Evolutionary conservation across 2,329 filamentous ascomycete species (phyloP), one percentile per base, ranked within the genome.

Genomic region (Ampelomyces quisqualis): DNA sequence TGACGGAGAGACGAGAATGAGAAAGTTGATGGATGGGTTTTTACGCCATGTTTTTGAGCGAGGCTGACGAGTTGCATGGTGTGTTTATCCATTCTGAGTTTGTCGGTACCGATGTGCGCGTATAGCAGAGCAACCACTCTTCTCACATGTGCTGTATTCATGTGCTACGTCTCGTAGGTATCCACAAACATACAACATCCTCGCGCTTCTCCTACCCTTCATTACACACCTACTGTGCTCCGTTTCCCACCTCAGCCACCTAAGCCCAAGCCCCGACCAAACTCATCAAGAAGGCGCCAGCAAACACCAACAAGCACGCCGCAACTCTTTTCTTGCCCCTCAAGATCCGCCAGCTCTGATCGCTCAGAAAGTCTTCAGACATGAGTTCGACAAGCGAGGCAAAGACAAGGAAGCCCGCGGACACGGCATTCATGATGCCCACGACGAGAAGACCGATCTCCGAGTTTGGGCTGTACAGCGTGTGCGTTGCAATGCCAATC

Each of bases 401-500:
- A 62, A 91, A 94, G 3, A 94, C 73, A 19, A 95, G 69, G 35
- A 95, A 73, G 0, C 89, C 89, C 35, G 85, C 84, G 7, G 85
- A 90, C 36, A 94, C 85, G 26, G 87, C 88, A 58, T 95, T 94
- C 77, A 91, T 93, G 61, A 90, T 81, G 6, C 89, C 89, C 5
- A 94, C 88, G 71, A 91, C 85, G 18, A 94, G 71, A 33, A 94
- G 70, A 0, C 89, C 88, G 0, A 82, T 80, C 60, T 88, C 79
- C 56, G 85, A 88, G 55, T 80, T 77, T 1, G 89, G 88, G 51
- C 90, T 87, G 67, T 94, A 94, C 49, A 93, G 71, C 23, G 81
- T 82, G 66, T 93, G 87, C 14, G 91, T 77, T 3, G 85, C 71
- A 8, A 95, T 74, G 0, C 89, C 89, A 40, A 94, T 86, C 1